Conservation (phyloP, 1,284 basidiomycete genomes). For the Ceratobasidium sp. region DNA sequence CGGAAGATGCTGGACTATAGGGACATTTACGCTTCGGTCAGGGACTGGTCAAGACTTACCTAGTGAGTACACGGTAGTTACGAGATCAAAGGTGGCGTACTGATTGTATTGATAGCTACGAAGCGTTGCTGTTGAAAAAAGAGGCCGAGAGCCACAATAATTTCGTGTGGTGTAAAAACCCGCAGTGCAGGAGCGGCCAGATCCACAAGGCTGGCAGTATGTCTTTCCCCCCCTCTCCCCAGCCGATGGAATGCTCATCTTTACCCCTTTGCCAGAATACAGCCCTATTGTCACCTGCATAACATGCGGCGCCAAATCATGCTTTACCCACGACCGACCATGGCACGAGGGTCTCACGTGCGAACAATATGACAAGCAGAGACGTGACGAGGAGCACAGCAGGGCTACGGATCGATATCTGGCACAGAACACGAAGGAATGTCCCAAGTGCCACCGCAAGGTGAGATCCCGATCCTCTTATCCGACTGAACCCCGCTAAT, state of each 20-base stretch:
- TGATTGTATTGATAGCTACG: conserved; percentile 19
- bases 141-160: not conserved
- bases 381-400: not conserved
- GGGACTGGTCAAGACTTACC: conserved; percentile 5
- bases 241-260: not conserved
- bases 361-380: conserved; percentile 10
- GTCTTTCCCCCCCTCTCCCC: not conserved
- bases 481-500: not conserved
- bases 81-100: not conserved
- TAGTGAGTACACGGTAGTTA: not conserved
- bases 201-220: conserved; percentile 4
- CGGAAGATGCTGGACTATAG: conserved; percentile 17
- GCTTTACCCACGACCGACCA: conserved; percentile 9
- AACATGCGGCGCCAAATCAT: conserved; percentile 13
- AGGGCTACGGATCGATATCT: conserved; percentile 8
- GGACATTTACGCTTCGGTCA: conserved; percentile 18
- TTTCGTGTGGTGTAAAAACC: conserved; percentile 25
- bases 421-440: conserved; percentile 10
- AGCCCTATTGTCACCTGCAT: conserved; percentile 2
- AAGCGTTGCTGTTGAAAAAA: not conserved
- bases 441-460: conserved; percentile 30
- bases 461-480: not conserved
- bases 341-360: conserved; percentile 18
- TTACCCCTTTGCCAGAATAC: not conserved
- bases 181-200: not conserved